Evolutionary conservation across 2,329 filamentous ascomycete genomes (phyloP).

Genomic region (Pseudopyricularia cyperi): DNA sequence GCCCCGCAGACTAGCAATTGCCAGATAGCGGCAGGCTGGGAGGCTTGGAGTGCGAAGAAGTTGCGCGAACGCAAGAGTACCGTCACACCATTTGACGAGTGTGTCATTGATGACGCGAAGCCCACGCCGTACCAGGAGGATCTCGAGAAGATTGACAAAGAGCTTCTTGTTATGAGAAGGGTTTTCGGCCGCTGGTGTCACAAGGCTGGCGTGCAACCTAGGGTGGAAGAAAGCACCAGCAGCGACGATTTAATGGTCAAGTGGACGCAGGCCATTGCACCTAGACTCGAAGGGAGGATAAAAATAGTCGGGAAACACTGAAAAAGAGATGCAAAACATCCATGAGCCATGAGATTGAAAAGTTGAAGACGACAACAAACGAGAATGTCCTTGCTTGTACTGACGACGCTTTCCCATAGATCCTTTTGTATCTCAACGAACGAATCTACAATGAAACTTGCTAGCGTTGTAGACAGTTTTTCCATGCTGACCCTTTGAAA

Average conservation of each 20-base stretch:
- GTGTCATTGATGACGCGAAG: constrained; percentile 23
- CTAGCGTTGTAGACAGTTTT: not conserved
- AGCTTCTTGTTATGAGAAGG: constrained; percentile 50
- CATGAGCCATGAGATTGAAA: too few relatives aligned
- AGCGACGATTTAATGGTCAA: constrained; percentile 48
- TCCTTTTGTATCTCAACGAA: not conserved
- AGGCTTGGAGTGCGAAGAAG: constrained; percentile 21
- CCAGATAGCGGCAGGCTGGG: constrained; percentile 16
- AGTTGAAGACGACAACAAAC: too few relatives aligned
- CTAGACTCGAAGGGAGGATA: constrained; percentile 67
- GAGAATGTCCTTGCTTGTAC: not conserved
- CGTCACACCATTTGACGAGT: constrained; percentile 27
- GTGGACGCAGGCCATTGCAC: constrained; percentile 73
- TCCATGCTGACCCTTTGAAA: not conserved
- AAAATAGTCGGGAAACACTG: constrained; percentile 20
- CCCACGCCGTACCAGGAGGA: constrained; percentile 25
- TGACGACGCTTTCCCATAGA: not conserved
- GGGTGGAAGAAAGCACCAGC: constrained; percentile 39
- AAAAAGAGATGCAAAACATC: not conserved
- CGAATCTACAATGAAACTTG: not conserved
- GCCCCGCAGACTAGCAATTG: not conserved
- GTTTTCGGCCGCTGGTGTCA: constrained; percentile 64
- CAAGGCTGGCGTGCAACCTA: constrained; percentile 46
- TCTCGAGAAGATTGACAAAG: constrained; percentile 27
- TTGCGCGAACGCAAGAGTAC: constrained; percentile 20